These are phyloP conservation scores for Ceratocystiopsis sp. DNA, from an alignment of 2,329 filamentous ascomycete genomes.

Conservation along the genomic window DNA sequence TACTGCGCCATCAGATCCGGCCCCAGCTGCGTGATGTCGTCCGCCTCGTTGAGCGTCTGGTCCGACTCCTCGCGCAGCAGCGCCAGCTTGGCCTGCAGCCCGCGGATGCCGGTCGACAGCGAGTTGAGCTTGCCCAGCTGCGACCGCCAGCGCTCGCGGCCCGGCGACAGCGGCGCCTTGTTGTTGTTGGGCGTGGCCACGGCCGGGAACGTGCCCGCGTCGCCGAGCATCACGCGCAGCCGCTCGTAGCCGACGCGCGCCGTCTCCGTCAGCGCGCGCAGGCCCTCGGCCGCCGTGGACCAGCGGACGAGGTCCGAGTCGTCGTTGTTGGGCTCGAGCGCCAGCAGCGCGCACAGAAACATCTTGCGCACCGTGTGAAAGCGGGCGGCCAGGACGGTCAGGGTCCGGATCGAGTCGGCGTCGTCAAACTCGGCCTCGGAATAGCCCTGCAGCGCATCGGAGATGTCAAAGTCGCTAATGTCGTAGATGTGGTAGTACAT, in stretches of 20 bases:
- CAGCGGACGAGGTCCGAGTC: conserved; percentile 62
- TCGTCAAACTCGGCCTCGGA: conserved; percentile 55
- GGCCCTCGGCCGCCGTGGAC: conserved; percentile 59
- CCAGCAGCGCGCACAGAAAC: conserved; percentile 74
- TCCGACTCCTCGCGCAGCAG: conserved; percentile 81
- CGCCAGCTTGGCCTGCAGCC: conserved; percentile 87
- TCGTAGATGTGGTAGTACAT: conserved; percentile 88
- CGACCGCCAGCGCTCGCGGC: conserved; percentile 68
- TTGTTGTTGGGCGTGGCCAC: conserved; percentile 34
- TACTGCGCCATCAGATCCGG: conserved; percentile 74
- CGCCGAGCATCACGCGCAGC: conserved; percentile 52
- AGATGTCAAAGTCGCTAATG: conserved; percentile 54
- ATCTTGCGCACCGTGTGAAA: conserved; percentile 70
- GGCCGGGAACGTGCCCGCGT: conserved; percentile 52
- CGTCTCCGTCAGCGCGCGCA: conserved; percentile 45
- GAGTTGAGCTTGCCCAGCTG: conserved; percentile 80
- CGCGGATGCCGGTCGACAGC: conserved; percentile 76
- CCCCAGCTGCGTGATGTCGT: conserved; percentile 58
- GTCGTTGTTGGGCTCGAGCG: conserved; percentile 67
- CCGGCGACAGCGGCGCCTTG: conserved; percentile 46
- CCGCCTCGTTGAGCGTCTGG: conserved; percentile 55
- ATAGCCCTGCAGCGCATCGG: conserved; percentile 49
- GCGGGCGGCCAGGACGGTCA: conserved; percentile 69
- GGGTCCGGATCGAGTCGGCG: conserved; percentile 54
- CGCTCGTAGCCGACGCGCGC: conserved; percentile 47